A percentile compares a stretch with the other conserved stretches of the same genome.
Evolutionary conservation across 495 filamentous ascomycete species (phyloP).

Genomic region (Parachaetomium inaequale): DNA sequence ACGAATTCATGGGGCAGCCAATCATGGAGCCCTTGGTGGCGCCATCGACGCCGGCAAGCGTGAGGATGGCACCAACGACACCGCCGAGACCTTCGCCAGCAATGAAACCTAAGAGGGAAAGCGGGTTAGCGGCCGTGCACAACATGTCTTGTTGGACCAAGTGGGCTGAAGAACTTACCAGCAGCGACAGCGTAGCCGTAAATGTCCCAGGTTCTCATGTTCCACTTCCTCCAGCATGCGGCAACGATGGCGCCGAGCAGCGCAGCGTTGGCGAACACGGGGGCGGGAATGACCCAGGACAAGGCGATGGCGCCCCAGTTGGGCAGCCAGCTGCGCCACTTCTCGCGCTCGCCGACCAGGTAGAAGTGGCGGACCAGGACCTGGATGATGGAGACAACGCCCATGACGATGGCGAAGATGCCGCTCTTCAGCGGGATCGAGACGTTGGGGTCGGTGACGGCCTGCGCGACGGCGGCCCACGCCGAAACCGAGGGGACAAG

Average conservation of each 20-base stretch:
- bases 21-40: slow-evolving; percentile 42
- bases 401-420: slow-evolving; percentile 56
- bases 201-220: slow-evolving; percentile 52
- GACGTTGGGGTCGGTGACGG: slow-evolving; percentile 57
- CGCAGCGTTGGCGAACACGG: slow-evolving; percentile 48
- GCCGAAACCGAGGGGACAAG: slow-evolving; percentile 58
- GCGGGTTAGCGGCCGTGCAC: neutral
- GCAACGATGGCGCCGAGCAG: slow-evolving; percentile 55
- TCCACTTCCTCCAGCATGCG: slow-evolving; percentile 57
- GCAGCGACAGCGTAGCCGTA: slow-evolving; percentile 66
- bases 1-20: slow-evolving; percentile 44
- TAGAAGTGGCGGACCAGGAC: slow-evolving; percentile 58
- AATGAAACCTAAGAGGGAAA: slow-evolving; percentile 46
- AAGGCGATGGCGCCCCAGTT: slow-evolving; percentile 66
- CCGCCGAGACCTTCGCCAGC: slow-evolving; percentile 65
- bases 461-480: slow-evolving; percentile 62
- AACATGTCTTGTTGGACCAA: neutral
- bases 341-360: slow-evolving; percentile 43
- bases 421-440: slow-evolving; percentile 54
- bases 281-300: slow-evolving; percentile 54
- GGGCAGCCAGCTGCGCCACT: slow-evolving; percentile 57
- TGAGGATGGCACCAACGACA: slow-evolving; percentile 55
- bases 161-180: slow-evolving; percentile 27
- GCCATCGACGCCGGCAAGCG: slow-evolving; percentile 51
- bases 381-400: slow-evolving; percentile 46